These are phyloP conservation scores for Fusarium piperis DNA, from an alignment of 2,329 filamentous ascomycete species.

Conservation along the genomic window DNA sequence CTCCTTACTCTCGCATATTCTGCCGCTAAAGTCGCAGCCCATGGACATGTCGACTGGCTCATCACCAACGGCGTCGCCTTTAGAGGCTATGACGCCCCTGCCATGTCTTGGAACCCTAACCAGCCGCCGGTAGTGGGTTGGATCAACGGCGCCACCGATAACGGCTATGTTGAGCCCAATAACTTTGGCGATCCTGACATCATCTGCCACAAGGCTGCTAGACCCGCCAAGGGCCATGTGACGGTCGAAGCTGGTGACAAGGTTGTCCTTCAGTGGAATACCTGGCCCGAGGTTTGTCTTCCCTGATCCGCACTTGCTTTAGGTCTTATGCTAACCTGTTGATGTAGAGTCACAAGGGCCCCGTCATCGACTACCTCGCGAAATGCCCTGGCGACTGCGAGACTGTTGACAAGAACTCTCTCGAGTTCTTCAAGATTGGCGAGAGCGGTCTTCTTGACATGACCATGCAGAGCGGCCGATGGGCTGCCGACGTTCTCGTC, in stretches of 20 bases:
- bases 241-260: slow-evolving; percentile 52
- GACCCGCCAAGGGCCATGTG: slow-evolving; percentile 50
- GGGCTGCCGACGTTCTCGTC: slow-evolving; percentile 55
- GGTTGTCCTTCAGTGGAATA: slow-evolving; percentile 53
- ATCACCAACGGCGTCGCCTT: slow-evolving; percentile 35
- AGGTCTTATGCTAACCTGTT: neutral
- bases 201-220: slow-evolving; percentile 56
- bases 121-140: slow-evolving; percentile 35
- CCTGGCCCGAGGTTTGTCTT: slow-evolving; percentile 50
- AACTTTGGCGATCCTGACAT: slow-evolving; percentile 54
- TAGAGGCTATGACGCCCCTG: slow-evolving; percentile 36
- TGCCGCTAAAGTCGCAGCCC: slow-evolving; percentile 7
- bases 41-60: slow-evolving; percentile 41
- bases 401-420: slow-evolving; percentile 59
- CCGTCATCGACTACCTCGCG: slow-evolving; percentile 72
- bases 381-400: slow-evolving; percentile 67
- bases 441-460: slow-evolving; percentile 62
- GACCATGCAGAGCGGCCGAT: slow-evolving; percentile 51
- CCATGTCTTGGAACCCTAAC: slow-evolving; percentile 36
- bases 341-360: slow-evolving; percentile 53
- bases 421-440: slow-evolving; percentile 73
- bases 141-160: slow-evolving; percentile 47
- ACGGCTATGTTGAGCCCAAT: slow-evolving; percentile 60
- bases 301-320: neutral
- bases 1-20: neutral